phyloP scores from a whole-genome alignment of 2,329 filamentous ascomycete species.

The Ascochyta rabiei region DNA sequence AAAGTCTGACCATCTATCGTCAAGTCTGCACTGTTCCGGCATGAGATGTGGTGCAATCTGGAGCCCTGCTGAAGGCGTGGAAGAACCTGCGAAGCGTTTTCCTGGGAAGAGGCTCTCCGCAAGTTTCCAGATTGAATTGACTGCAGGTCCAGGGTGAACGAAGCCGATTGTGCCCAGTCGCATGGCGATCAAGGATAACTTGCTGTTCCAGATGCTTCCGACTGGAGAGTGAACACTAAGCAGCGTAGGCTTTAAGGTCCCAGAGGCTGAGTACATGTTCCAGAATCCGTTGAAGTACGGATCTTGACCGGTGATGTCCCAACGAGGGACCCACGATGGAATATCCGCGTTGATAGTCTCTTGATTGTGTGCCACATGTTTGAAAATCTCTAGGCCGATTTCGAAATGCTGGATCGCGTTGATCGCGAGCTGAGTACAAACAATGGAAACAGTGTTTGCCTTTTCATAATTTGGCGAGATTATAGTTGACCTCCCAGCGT shows the following conservation, averaged over 20 bases:
- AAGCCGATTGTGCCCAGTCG: no score
- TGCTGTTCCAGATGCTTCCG: no score
- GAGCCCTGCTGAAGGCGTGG: no score
- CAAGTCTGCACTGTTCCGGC: no score
- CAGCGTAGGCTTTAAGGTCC: background rate
- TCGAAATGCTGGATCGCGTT: background rate
- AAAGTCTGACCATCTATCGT: no score
- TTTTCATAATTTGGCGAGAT: constrained; percentile 2
- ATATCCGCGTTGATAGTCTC: background rate
- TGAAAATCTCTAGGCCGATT: background rate
- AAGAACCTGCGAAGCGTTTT: no score
- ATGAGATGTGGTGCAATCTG: no score
- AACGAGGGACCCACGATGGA: constrained; percentile 6
- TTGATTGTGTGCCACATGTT: background rate
- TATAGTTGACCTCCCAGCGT: background rate
- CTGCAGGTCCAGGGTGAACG: no score
- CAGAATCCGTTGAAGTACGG: background rate
- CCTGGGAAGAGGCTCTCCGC: no score
- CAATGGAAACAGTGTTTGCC: background rate
- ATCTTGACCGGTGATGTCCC: background rate
- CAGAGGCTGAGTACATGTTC: background rate
- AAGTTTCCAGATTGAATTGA: no score
- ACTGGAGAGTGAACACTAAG: no score
- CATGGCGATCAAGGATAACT: no score
- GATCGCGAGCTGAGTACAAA: background rate